These are phyloP conservation scores for Davidsoniella eucalypti DNA, from an alignment of 2,329 filamentous ascomycete species.

Conservation along the genomic window DNA sequence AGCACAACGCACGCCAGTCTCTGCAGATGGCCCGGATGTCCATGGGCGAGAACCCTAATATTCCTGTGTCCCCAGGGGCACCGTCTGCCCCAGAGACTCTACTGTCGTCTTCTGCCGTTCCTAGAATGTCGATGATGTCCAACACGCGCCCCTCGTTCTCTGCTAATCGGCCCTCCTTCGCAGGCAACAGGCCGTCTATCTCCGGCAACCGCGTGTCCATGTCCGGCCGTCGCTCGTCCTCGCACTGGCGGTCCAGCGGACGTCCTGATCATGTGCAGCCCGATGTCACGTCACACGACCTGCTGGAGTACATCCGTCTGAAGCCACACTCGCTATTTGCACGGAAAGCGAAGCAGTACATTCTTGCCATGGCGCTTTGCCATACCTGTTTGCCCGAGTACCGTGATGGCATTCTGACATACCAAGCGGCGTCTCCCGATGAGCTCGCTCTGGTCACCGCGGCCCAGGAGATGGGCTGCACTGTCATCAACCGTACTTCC, in stretches of 20 bases:
- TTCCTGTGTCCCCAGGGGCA: constrained; percentile 20
- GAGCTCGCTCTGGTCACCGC: constrained; percentile 74
- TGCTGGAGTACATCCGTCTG: constrained; percentile 60
- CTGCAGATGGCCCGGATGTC: constrained; percentile 9
- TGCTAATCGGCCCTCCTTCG: constrained; percentile 18
- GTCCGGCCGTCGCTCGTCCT: constrained; percentile 28
- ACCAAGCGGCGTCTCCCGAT: constrained; percentile 80
- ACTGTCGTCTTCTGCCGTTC: constrained; percentile 15
- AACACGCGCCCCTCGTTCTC: constrained; percentile 11
- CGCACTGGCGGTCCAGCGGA: constrained; percentile 32
- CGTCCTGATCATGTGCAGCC: constrained; percentile 35
- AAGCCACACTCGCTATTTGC: constrained; percentile 65
- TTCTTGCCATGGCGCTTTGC: constrained; percentile 72
- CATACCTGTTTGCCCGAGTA: constrained; percentile 81
- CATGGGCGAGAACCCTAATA: constrained; percentile 13
- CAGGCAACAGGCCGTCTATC: constrained; percentile 15
- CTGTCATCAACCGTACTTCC: constrained; percentile 58
- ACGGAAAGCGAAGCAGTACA: constrained; percentile 62
- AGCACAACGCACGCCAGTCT: constrained; percentile 8
- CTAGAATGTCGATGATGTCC: constrained; percentile 8
- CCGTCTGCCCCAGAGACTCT: constrained; percentile 15
- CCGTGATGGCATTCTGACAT: constrained; percentile 54
- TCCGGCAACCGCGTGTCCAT: constrained; percentile 17
- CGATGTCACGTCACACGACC: constrained; percentile 50
- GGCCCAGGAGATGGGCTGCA: constrained; percentile 69